phyloP scores from a whole-genome alignment of 2,329 filamentous ascomycete genomes.

The Claviceps arundinis region DNA sequence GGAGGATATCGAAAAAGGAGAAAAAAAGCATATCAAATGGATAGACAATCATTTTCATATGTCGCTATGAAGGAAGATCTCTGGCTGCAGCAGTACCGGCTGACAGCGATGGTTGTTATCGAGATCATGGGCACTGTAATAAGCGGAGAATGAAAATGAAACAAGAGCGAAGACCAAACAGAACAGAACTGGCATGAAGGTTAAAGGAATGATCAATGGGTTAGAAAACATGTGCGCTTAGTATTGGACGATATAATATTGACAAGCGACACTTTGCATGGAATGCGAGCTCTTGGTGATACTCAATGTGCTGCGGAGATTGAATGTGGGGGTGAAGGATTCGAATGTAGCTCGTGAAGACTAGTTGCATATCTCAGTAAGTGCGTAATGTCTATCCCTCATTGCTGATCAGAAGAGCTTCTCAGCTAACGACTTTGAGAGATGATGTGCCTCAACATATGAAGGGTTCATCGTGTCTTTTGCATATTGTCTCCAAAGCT shows the following conservation, averaged over 20 bases:
- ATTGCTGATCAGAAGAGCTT: too few relatives aligned
- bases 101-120: not conserved
- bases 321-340: not conserved
- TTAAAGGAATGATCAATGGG: not conserved
- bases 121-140: not conserved
- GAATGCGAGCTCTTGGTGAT: not conserved
- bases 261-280: not conserved
- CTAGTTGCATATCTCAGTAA: too few relatives aligned
- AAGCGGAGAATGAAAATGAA: not conserved
- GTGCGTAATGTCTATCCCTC: too few relatives aligned
- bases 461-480: too few relatives aligned
- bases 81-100: not conserved
- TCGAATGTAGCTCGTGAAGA: not conserved
- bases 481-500: too few relatives aligned
- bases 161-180: not conserved
- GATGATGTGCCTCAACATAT: too few relatives aligned
- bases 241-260: conserved; percentile 2
- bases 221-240: conserved; percentile 4
- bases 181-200: not conserved
- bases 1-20: not conserved
- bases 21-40: conserved; percentile 1
- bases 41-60: conserved; percentile 12
- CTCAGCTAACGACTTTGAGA: too few relatives aligned
- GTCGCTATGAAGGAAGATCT: not conserved
- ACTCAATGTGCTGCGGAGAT: not conserved